These are phyloP conservation scores for Dactylellina sp. DNA, from an alignment of 2,329 filamentous ascomycete genomes.

Conservation along the genomic window DNA sequence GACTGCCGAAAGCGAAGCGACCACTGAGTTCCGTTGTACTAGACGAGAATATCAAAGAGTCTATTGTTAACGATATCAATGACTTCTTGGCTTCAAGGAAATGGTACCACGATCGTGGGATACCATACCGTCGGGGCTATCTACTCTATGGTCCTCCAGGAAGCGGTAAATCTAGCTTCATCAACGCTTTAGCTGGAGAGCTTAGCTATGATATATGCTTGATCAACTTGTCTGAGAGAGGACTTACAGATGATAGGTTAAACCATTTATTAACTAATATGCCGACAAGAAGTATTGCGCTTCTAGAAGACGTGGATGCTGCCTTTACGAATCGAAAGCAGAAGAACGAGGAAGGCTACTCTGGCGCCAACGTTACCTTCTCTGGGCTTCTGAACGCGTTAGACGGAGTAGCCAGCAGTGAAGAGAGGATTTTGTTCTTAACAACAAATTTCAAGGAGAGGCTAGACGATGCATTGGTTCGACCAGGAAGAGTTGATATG, in stretches of 20 bases:
- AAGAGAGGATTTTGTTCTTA: constrained; percentile 91
- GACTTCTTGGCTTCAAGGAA: constrained; percentile 82
- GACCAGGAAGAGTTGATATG: constrained; percentile 93
- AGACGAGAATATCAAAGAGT: constrained; percentile 83
- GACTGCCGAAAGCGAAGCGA: constrained; percentile 84
- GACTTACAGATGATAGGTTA: constrained; percentile 87
- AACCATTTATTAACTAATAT: constrained; percentile 87
- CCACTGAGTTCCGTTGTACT: constrained; percentile 89
- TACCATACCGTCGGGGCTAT: constrained; percentile 90
- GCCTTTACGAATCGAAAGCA: constrained; percentile 86
- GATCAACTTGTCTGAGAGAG: constrained; percentile 88
- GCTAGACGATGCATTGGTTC: constrained; percentile 86
- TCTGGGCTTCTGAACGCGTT: constrained; percentile 87
- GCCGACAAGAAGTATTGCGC: constrained; percentile 81
- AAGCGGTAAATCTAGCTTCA: constrained; percentile 94
- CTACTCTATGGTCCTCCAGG: constrained; percentile 89
- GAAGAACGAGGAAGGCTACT: constrained; percentile 83
- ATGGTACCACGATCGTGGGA: constrained; percentile 95
- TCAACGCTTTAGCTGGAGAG: constrained; percentile 92
- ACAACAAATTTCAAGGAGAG: constrained; percentile 95
- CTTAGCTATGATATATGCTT: constrained; percentile 93
- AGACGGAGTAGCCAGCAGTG: constrained; percentile 92
- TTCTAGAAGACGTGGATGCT: constrained; percentile 91
- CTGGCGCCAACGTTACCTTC: constrained; percentile 89
- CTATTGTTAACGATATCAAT: constrained; percentile 80